Base-by-base conservation (phyloP, 2,329 filamentous ascomycete species). In the Verticillium isaacii region DNA sequence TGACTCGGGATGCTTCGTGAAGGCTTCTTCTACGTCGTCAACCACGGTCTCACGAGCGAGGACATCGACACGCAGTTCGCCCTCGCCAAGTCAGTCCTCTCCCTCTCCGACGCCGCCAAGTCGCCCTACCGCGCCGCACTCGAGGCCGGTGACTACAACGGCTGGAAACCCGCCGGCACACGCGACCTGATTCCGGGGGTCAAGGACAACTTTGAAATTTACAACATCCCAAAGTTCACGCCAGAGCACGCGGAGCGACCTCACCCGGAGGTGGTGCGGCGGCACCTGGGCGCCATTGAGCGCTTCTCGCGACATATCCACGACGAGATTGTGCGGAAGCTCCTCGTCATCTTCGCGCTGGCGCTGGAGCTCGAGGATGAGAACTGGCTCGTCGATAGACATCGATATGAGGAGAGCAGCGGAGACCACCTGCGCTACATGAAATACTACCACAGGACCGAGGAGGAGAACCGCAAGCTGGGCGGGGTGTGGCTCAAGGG, bases 401-500 rank as follows among this genome's bases (percentile, higher is more conserved):
- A 88, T 67, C 75, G 73, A 1, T 88, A 86, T 66, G 79, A 85
- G 3, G 74, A 79, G 56, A 76, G 80, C 29, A 78, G 80, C 32
- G 83, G 86, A 61, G 80, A 84, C 61, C 84, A 87, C 66, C 76
- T 86, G 41, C 80, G 85, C 3, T 86, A 86, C 70, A 86, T 86
- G 83, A 76, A 82, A 57, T 86, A 86, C 66, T 74, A 77, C 17
- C 73, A 75, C 0, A 78, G 82, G 8, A 77, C 72, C 0, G 67
- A 74, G 1, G 77, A 80, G n/a, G 76, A 80, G 32, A 80, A 78
- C 67, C 72, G 72, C 37, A 74, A 72, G 54, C 74, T 72, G 5
- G 77, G 75, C 0, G 71, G 74, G 15, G 72, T 80, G 2, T 77
- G 78, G 58, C 71, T 73, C 0, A 73, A 72, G 1, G 80, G 65